Conservation (phyloP, 192 early-diverging fungal species). For the Backusella luteola region DNA sequence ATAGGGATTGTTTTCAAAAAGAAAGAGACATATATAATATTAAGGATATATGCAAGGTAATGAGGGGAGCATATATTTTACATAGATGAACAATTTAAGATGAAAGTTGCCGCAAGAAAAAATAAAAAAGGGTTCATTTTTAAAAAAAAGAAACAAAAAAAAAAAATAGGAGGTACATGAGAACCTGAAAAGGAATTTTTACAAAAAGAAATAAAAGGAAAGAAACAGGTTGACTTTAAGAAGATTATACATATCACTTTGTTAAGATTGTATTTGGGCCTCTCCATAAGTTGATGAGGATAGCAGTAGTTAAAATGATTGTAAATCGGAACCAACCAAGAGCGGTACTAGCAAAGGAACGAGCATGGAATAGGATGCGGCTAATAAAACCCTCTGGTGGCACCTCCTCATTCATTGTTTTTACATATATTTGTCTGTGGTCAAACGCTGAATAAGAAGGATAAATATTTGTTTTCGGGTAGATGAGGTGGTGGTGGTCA, state of each 20-base stretch:
- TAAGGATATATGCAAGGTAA: background rate
- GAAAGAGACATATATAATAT: background rate
- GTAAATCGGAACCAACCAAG: slow-evolving; percentile 56
- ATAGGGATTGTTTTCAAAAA: background rate
- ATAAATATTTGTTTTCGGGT: background rate
- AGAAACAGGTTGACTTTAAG: background rate
- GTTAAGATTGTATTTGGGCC: slow-evolving; percentile 45
- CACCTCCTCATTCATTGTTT: background rate
- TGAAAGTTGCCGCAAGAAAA: background rate
- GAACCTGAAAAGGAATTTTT: background rate
- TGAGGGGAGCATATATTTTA: background rate
- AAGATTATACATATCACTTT: background rate
- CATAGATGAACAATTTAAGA: background rate
- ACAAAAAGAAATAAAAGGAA: background rate
- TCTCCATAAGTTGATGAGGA: slow-evolving; percentile 47
- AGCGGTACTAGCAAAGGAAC: slow-evolving; percentile 31
- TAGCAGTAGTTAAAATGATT: slow-evolving; percentile 42
- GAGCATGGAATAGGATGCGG: background rate
- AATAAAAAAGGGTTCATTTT: background rate
- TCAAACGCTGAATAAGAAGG: background rate
- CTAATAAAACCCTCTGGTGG: background rate
- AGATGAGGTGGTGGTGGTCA: background rate
- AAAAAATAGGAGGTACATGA: background rate
- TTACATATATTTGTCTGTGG: background rate
- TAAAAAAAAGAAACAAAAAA: too few species aligned